phyloP scores from a whole-genome alignment of 1,284 basidiomycete species.

The Rhodotorula sp. region DNA sequence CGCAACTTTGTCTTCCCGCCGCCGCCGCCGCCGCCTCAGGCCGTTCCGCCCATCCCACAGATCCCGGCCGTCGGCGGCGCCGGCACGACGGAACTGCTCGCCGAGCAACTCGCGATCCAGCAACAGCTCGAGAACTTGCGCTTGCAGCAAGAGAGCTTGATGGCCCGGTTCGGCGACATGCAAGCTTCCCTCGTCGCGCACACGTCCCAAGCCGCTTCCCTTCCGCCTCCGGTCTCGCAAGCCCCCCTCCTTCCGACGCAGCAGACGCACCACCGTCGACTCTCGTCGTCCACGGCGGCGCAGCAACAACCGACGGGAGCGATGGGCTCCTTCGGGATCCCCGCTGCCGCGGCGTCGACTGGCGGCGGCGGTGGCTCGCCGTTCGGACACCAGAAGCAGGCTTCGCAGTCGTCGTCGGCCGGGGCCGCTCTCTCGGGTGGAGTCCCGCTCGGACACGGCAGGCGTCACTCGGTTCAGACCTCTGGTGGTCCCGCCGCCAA shows the following conservation, averaged over 20 bases:
- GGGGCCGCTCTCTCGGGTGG: not conserved
- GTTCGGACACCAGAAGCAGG: slow-evolving; percentile 44
- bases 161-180: slow-evolving; percentile 49
- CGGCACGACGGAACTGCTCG: slow-evolving; percentile 32
- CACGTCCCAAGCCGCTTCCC: slow-evolving; percentile 4
- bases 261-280: slow-evolving; percentile 66
- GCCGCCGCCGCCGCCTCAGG: not conserved
- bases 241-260: not conserved
- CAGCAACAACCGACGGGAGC: slow-evolving; percentile 58
- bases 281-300: slow-evolving; percentile 62
- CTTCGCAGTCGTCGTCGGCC: not conserved
- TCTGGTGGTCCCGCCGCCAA: slow-evolving; percentile 42
- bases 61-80: not conserved
- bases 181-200: slow-evolving; percentile 30
- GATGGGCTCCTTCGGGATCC: slow-evolving; percentile 38
- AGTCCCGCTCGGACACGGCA: slow-evolving; percentile 71
- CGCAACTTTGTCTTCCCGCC: slow-evolving; percentile 19
- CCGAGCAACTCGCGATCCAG: slow-evolving; percentile 52
- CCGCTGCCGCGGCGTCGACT: not conserved
- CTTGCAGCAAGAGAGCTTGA: slow-evolving; percentile 51
- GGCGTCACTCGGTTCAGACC: slow-evolving; percentile 76
- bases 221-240: not conserved
- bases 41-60: not conserved
- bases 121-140: slow-evolving; percentile 52
- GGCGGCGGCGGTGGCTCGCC: not conserved